A percentile compares a stretch with the other conserved stretches of the same genome.
These are phyloP conservation scores for Tricholoma flavovirens DNA, from an alignment of 768 basidiomycete species.

Conservation along the genomic window DNA sequence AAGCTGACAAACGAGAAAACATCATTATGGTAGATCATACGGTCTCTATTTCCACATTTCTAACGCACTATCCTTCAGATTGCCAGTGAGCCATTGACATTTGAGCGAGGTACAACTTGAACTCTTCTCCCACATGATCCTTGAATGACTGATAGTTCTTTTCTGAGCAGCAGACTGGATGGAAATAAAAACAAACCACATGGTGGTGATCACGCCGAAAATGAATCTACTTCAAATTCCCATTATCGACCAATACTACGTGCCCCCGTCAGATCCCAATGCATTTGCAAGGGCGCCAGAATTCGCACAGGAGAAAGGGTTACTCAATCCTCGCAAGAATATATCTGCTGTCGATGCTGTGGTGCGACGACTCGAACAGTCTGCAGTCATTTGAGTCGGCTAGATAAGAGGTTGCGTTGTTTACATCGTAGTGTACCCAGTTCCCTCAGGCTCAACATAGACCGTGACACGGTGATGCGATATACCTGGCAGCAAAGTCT, in stretches of 20 bases:
- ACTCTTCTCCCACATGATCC: constrained; percentile 5
- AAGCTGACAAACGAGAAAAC: constrained; percentile 91
- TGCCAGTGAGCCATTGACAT: constrained; percentile 92
- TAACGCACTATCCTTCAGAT: constrained; percentile 39
- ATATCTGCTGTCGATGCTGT: neutral
- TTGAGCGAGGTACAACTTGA: constrained; percentile 76
- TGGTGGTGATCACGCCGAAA: constrained; percentile 93
- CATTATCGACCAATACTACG: constrained; percentile 89
- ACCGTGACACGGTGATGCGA: neutral
- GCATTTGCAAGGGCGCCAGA: constrained; percentile 64
- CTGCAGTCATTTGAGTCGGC: neutral
- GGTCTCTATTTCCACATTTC: constrained; percentile 5
- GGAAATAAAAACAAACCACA: constrained; percentile 95
- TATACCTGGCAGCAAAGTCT: neutral
- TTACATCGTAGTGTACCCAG: neutral
- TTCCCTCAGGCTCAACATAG: too few species aligned
- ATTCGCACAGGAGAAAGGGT: constrained; percentile 85
- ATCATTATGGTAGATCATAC: constrained; percentile 72
- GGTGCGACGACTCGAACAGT: neutral
- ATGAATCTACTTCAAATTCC: constrained; percentile 95
- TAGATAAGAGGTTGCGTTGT: neutral
- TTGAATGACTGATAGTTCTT: constrained; percentile 4
- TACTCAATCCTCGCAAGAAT: constrained; percentile 55
- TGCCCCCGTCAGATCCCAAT: constrained; percentile 79
- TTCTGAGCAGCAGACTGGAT: constrained; percentile 85